Evolutionary conservation across 1,139 yeast genomes (phyloP), one percentile per base, ranked within the genome.

Genomic region (Yamadazyma oceani): DNA sequence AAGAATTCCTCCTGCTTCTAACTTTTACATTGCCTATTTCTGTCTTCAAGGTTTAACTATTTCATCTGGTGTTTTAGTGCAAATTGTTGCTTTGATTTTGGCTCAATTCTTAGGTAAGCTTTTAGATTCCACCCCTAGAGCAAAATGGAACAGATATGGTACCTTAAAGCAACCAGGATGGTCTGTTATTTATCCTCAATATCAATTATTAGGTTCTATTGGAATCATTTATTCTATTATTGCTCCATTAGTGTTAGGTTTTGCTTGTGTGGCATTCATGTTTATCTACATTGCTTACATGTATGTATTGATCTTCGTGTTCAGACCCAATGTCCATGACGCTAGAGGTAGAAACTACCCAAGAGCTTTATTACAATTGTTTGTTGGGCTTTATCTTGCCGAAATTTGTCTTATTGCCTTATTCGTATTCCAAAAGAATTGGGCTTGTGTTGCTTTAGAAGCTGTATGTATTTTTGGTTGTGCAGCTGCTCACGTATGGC

Each of bases 371-470:
- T 78, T 81, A 59, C 87, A 82, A 56, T 65, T 81, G 17, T 78
- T 81, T 55, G 78, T 73, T 38, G 88, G 82, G 19, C 49, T 84
- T 33, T 84, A 83, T 56, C 60, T 83, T 39, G 84, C 85, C 36
- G 84, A 84, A 57, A 66, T 80, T 23, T 80, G 85, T 59, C 63
- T 82, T 39, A 55, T 79, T 37, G 89, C 88, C 31, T 60, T 84
- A 51, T 83, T 83, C 56, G 82, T 80, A 25, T 82, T 83, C 69
- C 72, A 78, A 32, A 80, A 82, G 62, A 70, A 82, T 40, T 83
- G 89, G 89, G 87, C 84, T 19, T 80, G 85, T 46, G 75, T 82
- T 46, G 85, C 75, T 1, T 64, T 84, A 43, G 87, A 82, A 58
- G 80, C 66, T 34, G 69, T 80, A 13, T 62, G 70, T 34, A 49